phyloP scores from a whole-genome alignment of 305 asterid species.

The Rubia tinctorum region DNA sequence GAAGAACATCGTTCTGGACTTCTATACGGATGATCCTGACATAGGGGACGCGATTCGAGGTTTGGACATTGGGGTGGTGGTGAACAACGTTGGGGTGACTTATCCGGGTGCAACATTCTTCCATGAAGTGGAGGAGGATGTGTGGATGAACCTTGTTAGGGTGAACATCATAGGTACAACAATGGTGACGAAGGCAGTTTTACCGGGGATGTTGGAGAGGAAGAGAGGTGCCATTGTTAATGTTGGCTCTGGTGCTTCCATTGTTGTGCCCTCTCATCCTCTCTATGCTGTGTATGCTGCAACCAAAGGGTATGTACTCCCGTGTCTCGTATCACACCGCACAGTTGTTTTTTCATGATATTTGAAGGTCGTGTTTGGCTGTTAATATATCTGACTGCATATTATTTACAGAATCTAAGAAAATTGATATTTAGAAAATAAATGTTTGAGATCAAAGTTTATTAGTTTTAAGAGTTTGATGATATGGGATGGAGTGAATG shows the following conservation, averaged over 20 bases:
- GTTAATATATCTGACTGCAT: too few relatives aligned
- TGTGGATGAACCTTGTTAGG: constrained; percentile 69
- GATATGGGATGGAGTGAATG: too few relatives aligned
- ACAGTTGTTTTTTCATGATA: too few relatives aligned
- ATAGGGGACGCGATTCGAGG: constrained; percentile 31
- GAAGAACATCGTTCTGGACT: constrained; percentile 42
- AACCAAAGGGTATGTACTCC: constrained; percentile 70
- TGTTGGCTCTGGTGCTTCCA: constrained; percentile 77
- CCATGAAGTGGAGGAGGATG: constrained; percentile 55
- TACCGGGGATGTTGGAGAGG: constrained; percentile 49
- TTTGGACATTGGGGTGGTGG: constrained; percentile 64
- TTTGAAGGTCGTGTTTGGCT: too few relatives aligned
- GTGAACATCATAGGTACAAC: constrained; percentile 61
- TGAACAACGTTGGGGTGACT: constrained; percentile 81
- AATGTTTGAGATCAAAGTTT: too few relatives aligned
- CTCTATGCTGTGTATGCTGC: constrained; percentile 85
- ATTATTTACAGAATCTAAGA: too few relatives aligned
- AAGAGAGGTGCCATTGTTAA: constrained; percentile 64
- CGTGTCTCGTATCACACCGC: too few relatives aligned
- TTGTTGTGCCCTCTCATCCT: constrained; percentile 87
- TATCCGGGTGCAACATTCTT: constrained; percentile 72
- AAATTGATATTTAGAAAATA: too few relatives aligned
- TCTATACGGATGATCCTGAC: constrained; percentile 19
- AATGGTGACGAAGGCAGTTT: constrained; percentile 44
- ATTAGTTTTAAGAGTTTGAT: too few relatives aligned